A percentile compares a stretch with the other conserved stretches of the same genome.
These are phyloP conservation scores for Cairneyella variabilis DNA, from an alignment of 495 filamentous ascomycete species.

Conservation along the genomic window DNA sequence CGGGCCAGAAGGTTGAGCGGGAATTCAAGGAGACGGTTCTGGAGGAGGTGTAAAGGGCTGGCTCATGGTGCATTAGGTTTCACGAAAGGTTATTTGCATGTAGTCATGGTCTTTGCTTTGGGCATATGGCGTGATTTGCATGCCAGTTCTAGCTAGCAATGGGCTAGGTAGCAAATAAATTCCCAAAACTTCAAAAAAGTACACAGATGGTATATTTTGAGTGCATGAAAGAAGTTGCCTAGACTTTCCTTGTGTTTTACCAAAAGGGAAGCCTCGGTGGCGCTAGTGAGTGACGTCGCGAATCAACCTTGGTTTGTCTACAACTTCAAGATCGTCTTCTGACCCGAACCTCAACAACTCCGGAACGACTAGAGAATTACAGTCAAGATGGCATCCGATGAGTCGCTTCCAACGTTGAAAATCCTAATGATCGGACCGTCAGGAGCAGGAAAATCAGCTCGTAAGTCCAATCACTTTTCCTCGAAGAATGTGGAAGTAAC, in stretches of 20 bases:
- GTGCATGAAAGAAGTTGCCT: slow-evolving; percentile 2
- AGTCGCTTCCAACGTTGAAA: slow-evolving; percentile 46
- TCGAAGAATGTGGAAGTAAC: too few species aligned
- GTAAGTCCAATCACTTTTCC: too few species aligned
- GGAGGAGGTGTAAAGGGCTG: slow-evolving; percentile 75
- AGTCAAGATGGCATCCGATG: slow-evolving; percentile 40
- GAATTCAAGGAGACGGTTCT: slow-evolving; percentile 98
- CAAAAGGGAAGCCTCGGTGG: slow-evolving; percentile 7
- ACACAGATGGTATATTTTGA: not conserved
- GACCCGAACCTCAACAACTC: not conserved
- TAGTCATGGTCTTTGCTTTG: slow-evolving; percentile 47
- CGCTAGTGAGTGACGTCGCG: slow-evolving; percentile 23
- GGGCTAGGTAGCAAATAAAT: slow-evolving; percentile 34
- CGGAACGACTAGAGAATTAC: not conserved
- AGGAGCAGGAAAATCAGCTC: slow-evolving; percentile 49
- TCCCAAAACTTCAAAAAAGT: slow-evolving; percentile 18
- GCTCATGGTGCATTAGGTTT: slow-evolving; percentile 38
- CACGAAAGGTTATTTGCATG: slow-evolving; percentile 33
- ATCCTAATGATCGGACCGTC: slow-evolving; percentile 51
- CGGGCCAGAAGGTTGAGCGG: slow-evolving; percentile 96
- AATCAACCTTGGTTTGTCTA: slow-evolving; percentile 2
- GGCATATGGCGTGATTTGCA: slow-evolving; percentile 46
- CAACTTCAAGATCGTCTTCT: not conserved
- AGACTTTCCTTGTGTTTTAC: not conserved
- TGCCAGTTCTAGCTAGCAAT: slow-evolving; percentile 44